These are phyloP conservation scores for Nematocida sp. DNA, from an alignment of 371 early-diverging fungal genomes.

Conservation along the genomic window DNA sequence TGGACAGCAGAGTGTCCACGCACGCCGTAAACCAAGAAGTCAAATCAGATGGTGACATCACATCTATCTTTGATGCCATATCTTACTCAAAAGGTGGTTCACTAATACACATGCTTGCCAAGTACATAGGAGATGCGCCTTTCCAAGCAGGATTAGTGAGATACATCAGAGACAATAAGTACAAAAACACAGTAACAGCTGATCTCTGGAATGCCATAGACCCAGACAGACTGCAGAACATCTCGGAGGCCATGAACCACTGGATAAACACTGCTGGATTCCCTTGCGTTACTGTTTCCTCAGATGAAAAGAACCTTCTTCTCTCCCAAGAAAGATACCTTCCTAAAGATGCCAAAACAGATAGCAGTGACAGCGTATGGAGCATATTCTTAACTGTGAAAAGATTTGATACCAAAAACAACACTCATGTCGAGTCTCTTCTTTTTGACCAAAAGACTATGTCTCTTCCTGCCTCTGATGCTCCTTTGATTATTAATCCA, in stretches of 20 bases:
- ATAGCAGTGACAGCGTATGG: constrained; percentile 7
- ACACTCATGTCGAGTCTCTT: constrained; percentile 1
- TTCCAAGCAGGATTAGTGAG: constrained; percentile 71
- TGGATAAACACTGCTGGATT: constrained; percentile 81
- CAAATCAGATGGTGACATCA: constrained; percentile 72
- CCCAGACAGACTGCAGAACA: constrained; percentile 71
- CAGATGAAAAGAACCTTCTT: constrained; percentile 7
- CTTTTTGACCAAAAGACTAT: constrained; percentile 18
- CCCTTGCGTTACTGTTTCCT: constrained; percentile 69
- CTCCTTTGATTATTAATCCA: constrained; percentile 70
- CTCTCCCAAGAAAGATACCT: constrained; percentile 45
- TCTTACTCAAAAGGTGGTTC: constrained; percentile 83
- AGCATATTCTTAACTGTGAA: constrained; percentile 45
- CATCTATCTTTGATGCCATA: constrained; percentile 74
- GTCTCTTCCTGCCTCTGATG: neutral
- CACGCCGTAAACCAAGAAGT: constrained; percentile 84
- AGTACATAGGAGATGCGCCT: constrained; percentile 71
- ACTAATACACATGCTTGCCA: constrained; percentile 80
- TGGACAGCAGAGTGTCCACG: constrained; percentile 76
- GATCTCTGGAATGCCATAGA: constrained; percentile 78
- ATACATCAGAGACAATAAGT: constrained; percentile 75
- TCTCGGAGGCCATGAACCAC: constrained; percentile 73
- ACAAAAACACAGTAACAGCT: constrained; percentile 74
- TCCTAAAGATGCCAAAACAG: constrained; percentile 4
- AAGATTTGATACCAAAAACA: neutral